A percentile compares a stretch with the other conserved stretches of the same genome.
phyloP scores from a whole-genome alignment of 2,329 filamentous ascomycete genomes.

The Colletotrichum lini region DNA sequence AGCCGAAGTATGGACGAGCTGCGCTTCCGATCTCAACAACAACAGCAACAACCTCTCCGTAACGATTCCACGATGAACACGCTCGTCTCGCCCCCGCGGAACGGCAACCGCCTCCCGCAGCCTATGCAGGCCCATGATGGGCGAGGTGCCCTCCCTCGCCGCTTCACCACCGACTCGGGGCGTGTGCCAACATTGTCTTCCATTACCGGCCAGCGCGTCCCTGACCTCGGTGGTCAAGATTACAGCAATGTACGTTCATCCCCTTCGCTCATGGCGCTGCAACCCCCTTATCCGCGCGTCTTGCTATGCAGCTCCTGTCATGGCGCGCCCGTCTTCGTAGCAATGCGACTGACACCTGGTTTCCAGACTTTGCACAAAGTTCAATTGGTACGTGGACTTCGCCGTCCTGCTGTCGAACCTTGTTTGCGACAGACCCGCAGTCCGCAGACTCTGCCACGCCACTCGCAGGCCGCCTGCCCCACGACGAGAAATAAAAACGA shows the following conservation, averaged over 20 bases:
- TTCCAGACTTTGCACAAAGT: constrained; percentile 77
- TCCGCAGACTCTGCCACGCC: constrained; percentile 8
- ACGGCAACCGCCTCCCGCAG: constrained; percentile 74
- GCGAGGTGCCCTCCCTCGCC: constrained; percentile 84
- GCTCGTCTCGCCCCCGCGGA: constrained; percentile 81
- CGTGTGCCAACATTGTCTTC: constrained; percentile 82
- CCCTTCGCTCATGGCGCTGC: not conserved
- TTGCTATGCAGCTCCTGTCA: not conserved
- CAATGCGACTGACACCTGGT: constrained; percentile 35
- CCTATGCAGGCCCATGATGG: constrained; percentile 73
- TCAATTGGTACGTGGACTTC: constrained; percentile 76
- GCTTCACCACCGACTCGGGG: constrained; percentile 94
- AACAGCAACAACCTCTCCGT: constrained; percentile 81
- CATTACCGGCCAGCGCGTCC: constrained; percentile 67
- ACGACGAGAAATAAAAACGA: not conserved
- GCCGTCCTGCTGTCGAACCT: not conserved
- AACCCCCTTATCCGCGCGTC: not conserved
- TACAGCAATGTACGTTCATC: constrained; percentile 61
- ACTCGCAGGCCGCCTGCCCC: not conserved
- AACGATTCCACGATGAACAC: constrained; percentile 83
- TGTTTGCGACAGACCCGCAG: constrained; percentile 4
- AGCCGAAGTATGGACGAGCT: constrained; percentile 78
- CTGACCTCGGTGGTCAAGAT: constrained; percentile 62
- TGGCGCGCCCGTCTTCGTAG: not conserved
- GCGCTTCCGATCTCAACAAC: constrained; percentile 82